Percentiles rank a stretch among this genome's conserved stretches.
Conservation (phyloP, 768 basidiomycete genomes). For the Paxillus rubicundulus region DNA sequence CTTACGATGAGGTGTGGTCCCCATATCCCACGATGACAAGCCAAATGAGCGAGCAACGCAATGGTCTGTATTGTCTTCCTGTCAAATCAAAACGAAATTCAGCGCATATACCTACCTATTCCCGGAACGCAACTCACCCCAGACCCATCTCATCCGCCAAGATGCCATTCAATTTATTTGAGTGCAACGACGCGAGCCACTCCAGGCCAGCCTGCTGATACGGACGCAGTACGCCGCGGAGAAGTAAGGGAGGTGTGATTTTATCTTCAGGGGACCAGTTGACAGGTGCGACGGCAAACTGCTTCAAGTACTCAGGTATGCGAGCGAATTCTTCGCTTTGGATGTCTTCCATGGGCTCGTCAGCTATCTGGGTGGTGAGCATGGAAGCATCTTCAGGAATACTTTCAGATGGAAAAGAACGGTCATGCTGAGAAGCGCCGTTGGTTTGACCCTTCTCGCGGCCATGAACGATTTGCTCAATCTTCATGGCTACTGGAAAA, state of each 20-base stretch:
- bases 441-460: neutral
- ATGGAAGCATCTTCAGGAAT: neutral
- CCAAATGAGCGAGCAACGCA: conserved; percentile 86
- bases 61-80: conserved; percentile 98
- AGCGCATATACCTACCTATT: neutral
- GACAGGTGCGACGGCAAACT: conserved; percentile 70
- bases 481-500: neutral
- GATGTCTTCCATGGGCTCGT: conserved; percentile 37
- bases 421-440: neutral
- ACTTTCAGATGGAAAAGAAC: neutral
- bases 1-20: conserved; percentile 85
- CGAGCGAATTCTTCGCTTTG: conserved; percentile 34
- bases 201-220: conserved; percentile 94
- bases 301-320: conserved; percentile 56
- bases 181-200: conserved; percentile 88
- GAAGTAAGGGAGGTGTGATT: conserved; percentile 65
- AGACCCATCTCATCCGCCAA: conserved; percentile 94
- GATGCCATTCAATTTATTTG: conserved; percentile 78
- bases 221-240: conserved; percentile 85
- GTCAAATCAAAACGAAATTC: conserved; percentile 3
- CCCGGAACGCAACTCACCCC: conserved; percentile 53
- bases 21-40: conserved; percentile 88
- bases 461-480: neutral
- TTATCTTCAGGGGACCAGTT: conserved; percentile 60
- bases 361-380: neutral